Base-by-base conservation (phyloP, 805 yeast genomes). In the Candida odintsovae region DNA sequence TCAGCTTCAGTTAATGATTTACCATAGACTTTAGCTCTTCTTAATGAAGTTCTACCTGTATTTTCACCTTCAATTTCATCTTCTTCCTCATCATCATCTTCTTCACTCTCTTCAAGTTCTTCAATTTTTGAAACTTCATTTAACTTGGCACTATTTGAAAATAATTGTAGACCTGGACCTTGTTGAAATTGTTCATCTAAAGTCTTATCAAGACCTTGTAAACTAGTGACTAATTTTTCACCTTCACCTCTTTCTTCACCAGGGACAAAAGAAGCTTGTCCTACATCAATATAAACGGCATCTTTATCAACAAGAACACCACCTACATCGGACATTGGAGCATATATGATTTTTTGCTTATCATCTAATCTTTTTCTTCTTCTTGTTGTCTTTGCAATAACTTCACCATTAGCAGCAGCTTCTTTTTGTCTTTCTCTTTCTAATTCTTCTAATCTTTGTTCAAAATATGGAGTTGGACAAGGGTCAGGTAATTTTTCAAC, bases 321-420 rank as follows among this genome's bases (percentile, higher is more conserved):
- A 47, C 97, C 97, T n/a, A 94, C 97, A 66, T 94, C 98, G 41
- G 97, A 87, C 99, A 94, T 94, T 42, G 99, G 99, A 0, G 99
- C 99, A 65, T 95, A 94, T 2, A 94, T 89, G 54, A 89, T 80
- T 64, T 90, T 94, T 63, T 89, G 95, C 57, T 84, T 88, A 61
- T 94, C 99, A 54, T 94, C 98, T 45, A 94, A 77, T 61, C 98
- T 78, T 63, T 89, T 87, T 60, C 97, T 77, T 65, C 97, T 82
- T 57, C 95, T 77, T 49, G 96, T 79, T 3, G 82, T 76, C 28
- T 76, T 72, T 2, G 82, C 75, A 3, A 75, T 58, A 4, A 69
- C 66, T 46, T 76, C 80, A 10, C 85, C 86, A 19, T 75, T 74
- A 42, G 75, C 83, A 8, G 76, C 79, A n/a, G 85, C 84, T 41